Conservation (phyloP, 495 filamentous ascomycete species). For the Xeromyces bisporus region DNA sequence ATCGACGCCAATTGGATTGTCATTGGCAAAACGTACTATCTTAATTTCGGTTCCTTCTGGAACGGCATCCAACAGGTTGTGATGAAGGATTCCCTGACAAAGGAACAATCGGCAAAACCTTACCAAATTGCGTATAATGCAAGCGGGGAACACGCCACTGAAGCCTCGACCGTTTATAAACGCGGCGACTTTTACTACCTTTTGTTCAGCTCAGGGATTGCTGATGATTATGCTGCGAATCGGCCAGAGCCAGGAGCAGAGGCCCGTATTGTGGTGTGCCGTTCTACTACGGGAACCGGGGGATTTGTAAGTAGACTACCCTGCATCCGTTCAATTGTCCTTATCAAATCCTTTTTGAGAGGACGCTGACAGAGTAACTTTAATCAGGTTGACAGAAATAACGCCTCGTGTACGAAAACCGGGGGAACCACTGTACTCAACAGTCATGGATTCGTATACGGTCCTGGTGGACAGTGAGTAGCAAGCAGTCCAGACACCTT, state of each 20-base stretch:
- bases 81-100: slow-evolving; percentile 33
- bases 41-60: slow-evolving; percentile 63
- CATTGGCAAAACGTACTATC: slow-evolving; percentile 29
- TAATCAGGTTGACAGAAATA: slow-evolving; percentile 39
- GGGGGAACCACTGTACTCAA: slow-evolving; percentile 51
- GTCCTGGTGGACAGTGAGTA: slow-evolving; percentile 50
- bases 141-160: slow-evolving; percentile 34
- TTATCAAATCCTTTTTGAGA: background rate
- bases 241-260: slow-evolving; percentile 42
- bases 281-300: slow-evolving; percentile 35
- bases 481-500: background rate
- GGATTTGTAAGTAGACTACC: slow-evolving; percentile 29
- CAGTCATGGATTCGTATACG: slow-evolving; percentile 49
- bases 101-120: slow-evolving; percentile 15
- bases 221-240: slow-evolving; percentile 41
- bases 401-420: slow-evolving; percentile 36
- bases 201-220: slow-evolving; percentile 50
- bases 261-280: slow-evolving; percentile 54
- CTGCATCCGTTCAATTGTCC: background rate
- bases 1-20: slow-evolving; percentile 53
- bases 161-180: slow-evolving; percentile 44
- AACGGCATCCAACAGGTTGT: slow-evolving; percentile 45
- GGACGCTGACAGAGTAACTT: too few relatives aligned
- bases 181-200: slow-evolving; percentile 48
- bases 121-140: slow-evolving; percentile 40